Evolutionary conservation across 176 grass and related monocot genomes (phyloP).

Genomic region (Typha latifolia): DNA sequence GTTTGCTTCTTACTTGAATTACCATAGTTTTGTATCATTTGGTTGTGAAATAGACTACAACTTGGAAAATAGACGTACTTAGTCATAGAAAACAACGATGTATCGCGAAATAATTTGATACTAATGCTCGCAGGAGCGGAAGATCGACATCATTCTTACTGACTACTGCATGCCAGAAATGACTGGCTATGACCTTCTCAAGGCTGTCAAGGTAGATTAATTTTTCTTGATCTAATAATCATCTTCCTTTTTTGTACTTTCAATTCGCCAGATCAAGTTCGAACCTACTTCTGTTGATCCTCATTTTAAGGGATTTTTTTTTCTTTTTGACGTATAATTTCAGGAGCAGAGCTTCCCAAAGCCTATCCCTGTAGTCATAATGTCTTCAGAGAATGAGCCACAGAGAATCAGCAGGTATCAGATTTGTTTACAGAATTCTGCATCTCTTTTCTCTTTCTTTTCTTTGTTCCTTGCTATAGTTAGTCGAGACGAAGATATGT

Average conservation of each 20-base stretch:
- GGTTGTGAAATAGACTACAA: background rate
- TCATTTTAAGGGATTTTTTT: too few relatives aligned
- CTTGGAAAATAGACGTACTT: background rate
- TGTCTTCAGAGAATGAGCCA: conserved; percentile 98
- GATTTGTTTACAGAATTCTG: background rate
- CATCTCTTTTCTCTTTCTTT: background rate
- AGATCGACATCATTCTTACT: conserved; percentile 86
- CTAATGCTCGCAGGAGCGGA: conserved; percentile 47
- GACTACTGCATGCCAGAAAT: conserved; percentile 99
- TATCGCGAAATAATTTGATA: background rate
- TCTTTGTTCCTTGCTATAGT: background rate
- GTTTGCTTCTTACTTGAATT: background rate
- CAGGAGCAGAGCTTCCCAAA: conserved; percentile 65
- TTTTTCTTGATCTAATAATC: too few relatives aligned
- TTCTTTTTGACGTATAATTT: conserved; percentile 12
- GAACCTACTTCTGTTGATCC: too few relatives aligned
- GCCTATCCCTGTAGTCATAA: conserved; percentile 84
- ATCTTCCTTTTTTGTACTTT: too few relatives aligned
- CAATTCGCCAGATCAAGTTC: too few relatives aligned
- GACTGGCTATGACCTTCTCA: conserved; percentile 94
- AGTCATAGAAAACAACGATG: too few relatives aligned
- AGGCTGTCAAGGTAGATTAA: conserved; percentile 63
- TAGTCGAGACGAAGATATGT: background rate
- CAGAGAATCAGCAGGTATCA: conserved; percentile 88
- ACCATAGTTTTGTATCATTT: background rate